Base-by-base conservation (phyloP, 768 basidiomycete genomes). In the Trametes villosa region DNA sequence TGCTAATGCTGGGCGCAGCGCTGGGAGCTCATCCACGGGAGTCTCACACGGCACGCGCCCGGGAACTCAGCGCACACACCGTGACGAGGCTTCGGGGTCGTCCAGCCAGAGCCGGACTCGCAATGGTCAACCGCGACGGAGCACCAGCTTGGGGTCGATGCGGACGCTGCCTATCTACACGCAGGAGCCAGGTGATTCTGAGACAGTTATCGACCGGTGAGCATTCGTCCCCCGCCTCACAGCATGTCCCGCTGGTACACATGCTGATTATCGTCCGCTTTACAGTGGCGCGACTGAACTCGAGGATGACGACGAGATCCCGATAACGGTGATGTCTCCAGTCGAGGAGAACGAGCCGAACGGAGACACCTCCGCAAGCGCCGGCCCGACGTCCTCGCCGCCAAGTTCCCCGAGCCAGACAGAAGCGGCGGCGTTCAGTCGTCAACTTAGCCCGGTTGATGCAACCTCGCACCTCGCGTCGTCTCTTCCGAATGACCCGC, bases 121-220 rank as follows among this genome's bases (percentile, higher is more conserved):
- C 6, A 56, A n/a, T n/a, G n/a, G 55, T 13, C 61, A 48, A 30
- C 34, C 52, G n/a, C 50, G 56, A 34, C 54, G 61, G 20, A 62
- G 61, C 45, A 48, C 24, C 5, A 91, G 89, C 38, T 89, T 92
- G 70, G 85, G 92, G 49, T 91, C 89, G 3, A 91, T 88, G 5
- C 83, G 81, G 30, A 91, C 88, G 4, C 71, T 94, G 27, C 92
- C 92, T 6, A 83, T 81, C 29, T 94, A 94, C 65, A 90, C 85
- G 76, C 91, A 91, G 72, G 91, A 94, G 60, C 90, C 92, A 0
- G 91, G 91, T 11, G 92, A 92, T 45, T 79, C 86, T 29, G 92
- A 94, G 70, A 78, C 94, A 26, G 92, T 94, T 9, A 84, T 94
- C 52, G 77, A 72, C 54, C 71, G 81, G 82, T 83, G 58, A 61